Evolutionary conservation across 2,329 filamentous ascomycete species (phyloP).

Genomic region (Lomentospora prolificans): DNA sequence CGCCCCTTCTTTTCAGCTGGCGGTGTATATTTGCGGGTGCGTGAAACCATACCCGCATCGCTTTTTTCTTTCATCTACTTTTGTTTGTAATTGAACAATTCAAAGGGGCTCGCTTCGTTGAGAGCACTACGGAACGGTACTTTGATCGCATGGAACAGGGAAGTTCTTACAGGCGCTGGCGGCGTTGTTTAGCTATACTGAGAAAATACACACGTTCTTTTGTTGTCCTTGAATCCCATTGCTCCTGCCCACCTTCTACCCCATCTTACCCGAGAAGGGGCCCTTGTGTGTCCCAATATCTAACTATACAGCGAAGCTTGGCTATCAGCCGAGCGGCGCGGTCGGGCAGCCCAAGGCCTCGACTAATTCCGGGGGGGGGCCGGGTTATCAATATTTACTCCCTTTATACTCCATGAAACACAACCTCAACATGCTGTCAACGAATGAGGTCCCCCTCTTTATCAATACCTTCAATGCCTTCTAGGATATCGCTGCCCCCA

Average conservation of each 20-base stretch:
- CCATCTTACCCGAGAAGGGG: not conserved
- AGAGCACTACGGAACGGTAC: not conserved
- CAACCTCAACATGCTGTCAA: slow-evolving; percentile 36
- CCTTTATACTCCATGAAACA: not conserved
- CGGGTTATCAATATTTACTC: not conserved
- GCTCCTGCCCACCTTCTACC: not conserved
- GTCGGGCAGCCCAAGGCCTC: too few species aligned
- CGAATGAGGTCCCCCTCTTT: slow-evolving; percentile 64
- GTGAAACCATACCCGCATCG: not conserved
- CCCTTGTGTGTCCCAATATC: not conserved
- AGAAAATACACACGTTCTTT: not conserved
- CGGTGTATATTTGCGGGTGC: not conserved
- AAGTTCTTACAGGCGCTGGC: not conserved
- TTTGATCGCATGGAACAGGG: not conserved
- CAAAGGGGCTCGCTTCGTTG: not conserved
- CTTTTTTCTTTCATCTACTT: not conserved
- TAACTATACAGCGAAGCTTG: not conserved
- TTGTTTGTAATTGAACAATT: not conserved
- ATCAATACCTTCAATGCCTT: slow-evolving; percentile 71
- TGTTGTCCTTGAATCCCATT: not conserved
- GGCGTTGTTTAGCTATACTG: not conserved
- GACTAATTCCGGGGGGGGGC: not conserved
- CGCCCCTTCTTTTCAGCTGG: too few species aligned
- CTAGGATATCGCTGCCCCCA: slow-evolving; percentile 77
- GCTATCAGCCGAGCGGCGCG: too few species aligned